These are phyloP conservation scores for Citrus australasica DNA, from an alignment of 345 rosid genomes.

Conservation along the genomic window DNA sequence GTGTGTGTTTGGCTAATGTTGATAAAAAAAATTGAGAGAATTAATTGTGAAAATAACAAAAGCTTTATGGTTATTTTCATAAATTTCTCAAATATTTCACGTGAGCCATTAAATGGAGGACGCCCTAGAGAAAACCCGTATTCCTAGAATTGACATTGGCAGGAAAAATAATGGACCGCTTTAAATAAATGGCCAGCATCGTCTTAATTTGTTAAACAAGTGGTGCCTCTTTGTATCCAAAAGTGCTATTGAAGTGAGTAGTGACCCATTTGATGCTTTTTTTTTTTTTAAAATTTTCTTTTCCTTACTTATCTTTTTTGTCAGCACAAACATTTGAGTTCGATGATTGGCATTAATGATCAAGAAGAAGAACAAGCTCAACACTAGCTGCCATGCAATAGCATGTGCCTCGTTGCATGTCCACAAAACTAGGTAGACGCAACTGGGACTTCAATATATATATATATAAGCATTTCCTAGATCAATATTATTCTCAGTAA, in stretches of 20 bases:
- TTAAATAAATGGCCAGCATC: neutral
- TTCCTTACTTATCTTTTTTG: neutral
- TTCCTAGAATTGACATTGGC: neutral
- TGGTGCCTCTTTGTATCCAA: neutral
- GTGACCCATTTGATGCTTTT: neutral
- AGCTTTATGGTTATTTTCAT: no score
- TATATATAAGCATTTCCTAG: no score
- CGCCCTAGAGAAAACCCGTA: no score
- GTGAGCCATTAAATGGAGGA: neutral
- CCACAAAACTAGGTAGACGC: neutral
- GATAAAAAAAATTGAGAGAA: no score
- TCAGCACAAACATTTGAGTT: neutral
- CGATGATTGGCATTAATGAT: slow-evolving; percentile 10
- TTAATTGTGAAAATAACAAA: no score
- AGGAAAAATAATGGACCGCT: neutral
- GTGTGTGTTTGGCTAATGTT: no score
- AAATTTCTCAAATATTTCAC: no score
- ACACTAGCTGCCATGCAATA: neutral
- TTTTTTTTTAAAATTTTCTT: no score
- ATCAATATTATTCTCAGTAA: no score
- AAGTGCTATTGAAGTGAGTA: neutral
- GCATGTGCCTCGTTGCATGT: slow-evolving; percentile 4
- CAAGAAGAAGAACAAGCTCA: neutral
- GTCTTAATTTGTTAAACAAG: neutral
- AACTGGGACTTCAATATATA: neutral